These are phyloP conservation scores for Boeremia exigua DNA, from an alignment of 2,329 filamentous ascomycete species.

Conservation along the genomic window DNA sequence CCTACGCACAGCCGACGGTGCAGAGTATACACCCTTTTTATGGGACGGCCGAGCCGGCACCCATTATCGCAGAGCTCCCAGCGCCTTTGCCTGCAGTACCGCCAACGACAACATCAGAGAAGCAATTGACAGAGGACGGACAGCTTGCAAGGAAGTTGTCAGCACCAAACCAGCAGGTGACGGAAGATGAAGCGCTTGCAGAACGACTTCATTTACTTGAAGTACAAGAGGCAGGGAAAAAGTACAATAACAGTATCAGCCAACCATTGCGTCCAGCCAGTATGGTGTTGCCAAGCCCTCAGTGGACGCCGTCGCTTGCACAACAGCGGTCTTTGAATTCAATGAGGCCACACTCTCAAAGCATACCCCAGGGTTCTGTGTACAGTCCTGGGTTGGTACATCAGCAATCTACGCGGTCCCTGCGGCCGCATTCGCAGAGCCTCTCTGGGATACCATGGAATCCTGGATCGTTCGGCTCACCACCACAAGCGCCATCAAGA, in stretches of 20 bases:
- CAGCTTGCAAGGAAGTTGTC: slow-evolving; percentile 37
- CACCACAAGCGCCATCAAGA: slow-evolving; percentile 1
- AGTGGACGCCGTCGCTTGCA: slow-evolving; percentile 16
- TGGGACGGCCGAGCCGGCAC: slow-evolving; percentile 11
- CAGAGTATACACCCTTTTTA: slow-evolving; percentile 33
- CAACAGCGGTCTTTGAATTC: slow-evolving; percentile 12
- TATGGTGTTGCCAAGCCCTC: slow-evolving; percentile 16
- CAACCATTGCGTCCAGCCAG: slow-evolving; percentile 20
- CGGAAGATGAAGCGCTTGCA: slow-evolving; percentile 39
- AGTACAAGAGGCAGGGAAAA: slow-evolving; percentile 28
- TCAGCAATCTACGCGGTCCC: slow-evolving; percentile 19
- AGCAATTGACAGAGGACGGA: slow-evolving; percentile 41
- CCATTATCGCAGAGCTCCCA: slow-evolving; percentile 37
- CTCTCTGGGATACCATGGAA: slow-evolving; percentile 19
- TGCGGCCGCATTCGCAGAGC: slow-evolving; percentile 20
- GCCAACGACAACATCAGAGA: slow-evolving; percentile 32
- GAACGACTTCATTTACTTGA: slow-evolving; percentile 38
- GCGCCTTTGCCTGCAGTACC: slow-evolving; percentile 36
- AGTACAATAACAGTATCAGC: slow-evolving; percentile 29
- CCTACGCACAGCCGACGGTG: slow-evolving; percentile 1
- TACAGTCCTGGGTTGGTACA: slow-evolving; percentile 14
- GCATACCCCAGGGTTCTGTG: slow-evolving; percentile 1
- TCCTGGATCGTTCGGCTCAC: slow-evolving; percentile 22
- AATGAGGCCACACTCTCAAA: slow-evolving; percentile 16
- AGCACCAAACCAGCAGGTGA: slow-evolving; percentile 36